These are phyloP conservation scores for Casaregolazyma suthepensis DNA, from an alignment of 1,139 yeast genomes.

Conservation along the genomic window DNA sequence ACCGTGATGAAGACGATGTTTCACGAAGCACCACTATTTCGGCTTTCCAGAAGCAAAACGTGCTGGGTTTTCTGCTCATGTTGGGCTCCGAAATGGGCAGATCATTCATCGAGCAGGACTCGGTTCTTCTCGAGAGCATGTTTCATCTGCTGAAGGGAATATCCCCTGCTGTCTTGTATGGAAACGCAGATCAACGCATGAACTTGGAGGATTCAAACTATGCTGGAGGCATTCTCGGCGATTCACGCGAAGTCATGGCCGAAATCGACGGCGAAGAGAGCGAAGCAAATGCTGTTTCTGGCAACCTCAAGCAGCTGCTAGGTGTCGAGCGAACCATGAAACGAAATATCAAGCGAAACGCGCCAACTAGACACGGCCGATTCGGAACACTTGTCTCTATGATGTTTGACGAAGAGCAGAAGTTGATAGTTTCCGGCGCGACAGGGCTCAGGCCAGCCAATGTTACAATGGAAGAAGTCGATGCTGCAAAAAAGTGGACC, in stretches of 20 bases:
- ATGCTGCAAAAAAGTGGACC: conserved; percentile 63
- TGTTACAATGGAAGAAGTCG: conserved; percentile 52
- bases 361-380: conserved; percentile 74
- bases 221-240: background rate
- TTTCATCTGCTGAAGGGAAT: conserved; percentile 58
- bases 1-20: conserved; percentile 50
- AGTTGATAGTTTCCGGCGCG: conserved; percentile 73
- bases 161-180: conserved; percentile 19
- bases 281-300: conserved; percentile 1
- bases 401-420: conserved; percentile 49
- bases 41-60: conserved; percentile 61
- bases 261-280: conserved; percentile 1
- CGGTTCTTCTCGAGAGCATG: conserved; percentile 62
- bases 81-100: conserved; percentile 58
- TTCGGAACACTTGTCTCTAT: conserved; percentile 83
- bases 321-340: conserved; percentile 53
- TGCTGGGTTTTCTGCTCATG: conserved; percentile 63
- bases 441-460: conserved; percentile 49
- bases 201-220: background rate
- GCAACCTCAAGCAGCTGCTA: conserved; percentile 46
- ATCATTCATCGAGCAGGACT: conserved; percentile 62
- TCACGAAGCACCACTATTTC: conserved; percentile 52
- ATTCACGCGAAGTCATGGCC: conserved; percentile 30
- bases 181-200: background rate
- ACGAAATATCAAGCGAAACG: conserved; percentile 32